Evolutionary conservation across 2,329 filamentous ascomycete genomes (phyloP), one percentile per base, ranked within the genome.

Genomic region (Aureobasidium sp.): DNA sequence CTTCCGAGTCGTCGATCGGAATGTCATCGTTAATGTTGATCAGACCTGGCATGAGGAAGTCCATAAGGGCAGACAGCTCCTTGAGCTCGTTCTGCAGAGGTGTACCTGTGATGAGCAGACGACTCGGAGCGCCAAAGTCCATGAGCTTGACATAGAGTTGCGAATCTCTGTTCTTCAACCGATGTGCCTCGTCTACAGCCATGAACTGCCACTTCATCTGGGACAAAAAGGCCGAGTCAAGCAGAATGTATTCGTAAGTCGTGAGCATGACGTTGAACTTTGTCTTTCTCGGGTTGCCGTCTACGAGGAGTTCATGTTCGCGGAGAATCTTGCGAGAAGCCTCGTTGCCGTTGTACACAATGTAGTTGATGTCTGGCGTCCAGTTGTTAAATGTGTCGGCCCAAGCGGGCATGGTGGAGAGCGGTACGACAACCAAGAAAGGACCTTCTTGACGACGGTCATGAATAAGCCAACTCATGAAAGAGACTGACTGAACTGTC

Each of bases 241-340:
- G 84, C 50, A 97, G 81, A 62, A 97, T 94, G 72, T 96, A 97
- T 75, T 99, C 94, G 72, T 99, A 99, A 0, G 94, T 97, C 1
- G 94, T 99, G 63, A 99, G 85, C 37, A 99, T 81, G n/a, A 96
- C 91, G 69, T 99, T 94, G 80, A 99, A 99, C 73, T 96, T 97
- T 64, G 90, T 88, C 72, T 91, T 92, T 73, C 88, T 90, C 2
- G 88, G 82, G 69, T 96, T 96, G 39, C 88, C 89, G 71, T 95
- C 90, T 6, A 91, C 82, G 62, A 97, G 83, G 47, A 99, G 80
- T 73, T 99, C 94, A 68, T 96, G 87, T 49, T 97, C 90, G 41
- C 88, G 86, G 65, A 99, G 96, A 67, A 91, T 93, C 66, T 82
- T 87, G 48, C 95, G 89, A 36, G 94, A 88, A 39, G 88, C 84